These are phyloP conservation scores for Pseudopyrenochaeta lycopersici DNA, from an alignment of 2,329 filamentous ascomycete genomes.

Conservation along the genomic window DNA sequence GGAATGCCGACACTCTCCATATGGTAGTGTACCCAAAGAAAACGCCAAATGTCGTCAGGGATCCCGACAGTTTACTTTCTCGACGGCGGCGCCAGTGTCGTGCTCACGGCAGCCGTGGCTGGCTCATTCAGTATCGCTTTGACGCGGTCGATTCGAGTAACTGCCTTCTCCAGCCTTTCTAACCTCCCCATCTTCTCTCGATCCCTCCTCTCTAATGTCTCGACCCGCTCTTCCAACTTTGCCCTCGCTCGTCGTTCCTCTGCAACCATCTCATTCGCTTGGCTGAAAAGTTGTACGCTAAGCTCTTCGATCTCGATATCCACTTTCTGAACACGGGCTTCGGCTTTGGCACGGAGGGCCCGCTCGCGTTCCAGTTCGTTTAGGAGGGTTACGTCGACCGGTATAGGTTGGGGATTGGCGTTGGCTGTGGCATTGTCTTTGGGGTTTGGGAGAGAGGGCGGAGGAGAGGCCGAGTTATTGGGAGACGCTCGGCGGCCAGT, in stretches of 20 bases:
- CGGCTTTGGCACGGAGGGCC: conserved; percentile 71
- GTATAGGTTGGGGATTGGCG: background rate
- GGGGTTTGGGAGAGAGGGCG: conserved; percentile 31
- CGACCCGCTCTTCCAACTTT: conserved; percentile 74
- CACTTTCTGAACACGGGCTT: conserved; percentile 72
- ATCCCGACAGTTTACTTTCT: conserved; percentile 1
- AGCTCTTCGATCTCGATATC: conserved; percentile 81
- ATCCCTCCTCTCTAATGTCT: conserved; percentile 74
- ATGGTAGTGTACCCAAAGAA: background rate
- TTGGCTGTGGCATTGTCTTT: conserved; percentile 5
- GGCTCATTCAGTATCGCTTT: conserved; percentile 63
- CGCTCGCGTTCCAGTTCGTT: conserved; percentile 73
- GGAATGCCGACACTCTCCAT: background rate
- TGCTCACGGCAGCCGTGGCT: background rate
- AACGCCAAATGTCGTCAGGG: too few relatives aligned
- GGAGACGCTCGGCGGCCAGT: conserved; percentile 50
- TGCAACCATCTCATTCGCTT: conserved; percentile 89
- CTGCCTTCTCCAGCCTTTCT: conserved; percentile 75
- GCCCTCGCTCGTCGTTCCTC: conserved; percentile 75
- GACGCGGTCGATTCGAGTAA: conserved; percentile 75
- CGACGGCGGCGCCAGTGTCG: conserved; percentile 4
- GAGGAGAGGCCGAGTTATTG: conserved; percentile 41
- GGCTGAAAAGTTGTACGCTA: conserved; percentile 77
- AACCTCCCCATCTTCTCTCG: conserved; percentile 73
- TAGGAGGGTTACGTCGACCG: conserved; percentile 61